A percentile compares a stretch with the other conserved stretches of the same genome.
phyloP scores from a whole-genome alignment of 352 stramenopile species.

The Blastocystis hominis region DNA sequence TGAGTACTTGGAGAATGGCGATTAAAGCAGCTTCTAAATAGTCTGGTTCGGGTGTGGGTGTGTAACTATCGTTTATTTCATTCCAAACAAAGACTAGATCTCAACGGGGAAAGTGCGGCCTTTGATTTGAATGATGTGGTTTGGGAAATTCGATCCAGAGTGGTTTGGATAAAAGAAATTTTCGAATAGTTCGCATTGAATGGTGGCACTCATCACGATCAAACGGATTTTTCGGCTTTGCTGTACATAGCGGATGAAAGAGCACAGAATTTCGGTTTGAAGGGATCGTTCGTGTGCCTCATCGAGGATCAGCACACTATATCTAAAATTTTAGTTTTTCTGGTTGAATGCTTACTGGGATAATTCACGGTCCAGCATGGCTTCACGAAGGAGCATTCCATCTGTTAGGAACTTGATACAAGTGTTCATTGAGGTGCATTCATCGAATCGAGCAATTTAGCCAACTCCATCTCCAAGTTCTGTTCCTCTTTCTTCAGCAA shows the following conservation, averaged over 20 bases:
- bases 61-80: constrained; percentile 62
- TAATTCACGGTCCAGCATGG: constrained; percentile 69
- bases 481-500: constrained; percentile 69
- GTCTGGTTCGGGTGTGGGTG: constrained; percentile 71
- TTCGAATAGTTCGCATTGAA: constrained; percentile 73
- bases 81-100: constrained; percentile 15
- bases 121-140: constrained; percentile 55
- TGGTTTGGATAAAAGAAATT: constrained; percentile 68
- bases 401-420: constrained; percentile 94
- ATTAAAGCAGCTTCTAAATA: constrained; percentile 79
- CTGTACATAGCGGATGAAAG: constrained; percentile 72
- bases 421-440: constrained; percentile 71
- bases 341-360: constrained; percentile 57
- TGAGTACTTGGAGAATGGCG: constrained; percentile 77
- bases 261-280: constrained; percentile 87
- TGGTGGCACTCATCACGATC: constrained; percentile 77
- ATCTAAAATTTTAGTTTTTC: constrained; percentile 69
- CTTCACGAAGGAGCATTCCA: constrained; percentile 78
- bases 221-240: constrained; percentile 70
- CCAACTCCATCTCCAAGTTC: constrained; percentile 69
- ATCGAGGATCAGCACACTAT: constrained; percentile 91
- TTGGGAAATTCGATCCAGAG: not conserved
- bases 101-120: constrained; percentile 59
- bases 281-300: constrained; percentile 94
- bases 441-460: constrained; percentile 78